phyloP scores from a whole-genome alignment of 2,329 filamentous ascomycete species.

The Scytalidium lignicola region DNA sequence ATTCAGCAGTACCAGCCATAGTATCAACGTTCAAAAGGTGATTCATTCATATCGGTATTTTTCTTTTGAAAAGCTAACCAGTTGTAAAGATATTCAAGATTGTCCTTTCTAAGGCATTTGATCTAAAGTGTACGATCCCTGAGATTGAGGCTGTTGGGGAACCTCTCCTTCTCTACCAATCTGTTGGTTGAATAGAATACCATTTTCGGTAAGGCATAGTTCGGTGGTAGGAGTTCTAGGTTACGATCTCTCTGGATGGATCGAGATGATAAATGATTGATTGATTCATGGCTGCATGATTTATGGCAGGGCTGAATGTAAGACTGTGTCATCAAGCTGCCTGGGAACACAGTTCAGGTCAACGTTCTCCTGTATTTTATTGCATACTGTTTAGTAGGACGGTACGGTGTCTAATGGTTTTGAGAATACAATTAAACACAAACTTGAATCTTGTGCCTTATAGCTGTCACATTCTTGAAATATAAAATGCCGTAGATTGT shows the following conservation, averaged over 20 bases:
- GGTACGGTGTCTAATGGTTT: slow-evolving; percentile 12
- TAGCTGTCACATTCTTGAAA: background rate
- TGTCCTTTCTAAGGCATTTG: slow-evolving; percentile 95
- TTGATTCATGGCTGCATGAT: background rate
- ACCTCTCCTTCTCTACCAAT: slow-evolving; percentile 86
- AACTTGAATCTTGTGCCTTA: background rate
- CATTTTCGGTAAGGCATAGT: background rate
- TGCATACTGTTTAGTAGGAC: slow-evolving; percentile 15
- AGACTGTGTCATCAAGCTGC: background rate
- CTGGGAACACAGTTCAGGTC: background rate
- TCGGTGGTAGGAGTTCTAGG: background rate
- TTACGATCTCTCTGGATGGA: background rate
- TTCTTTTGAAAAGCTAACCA: background rate
- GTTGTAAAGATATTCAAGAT: slow-evolving; percentile 93
- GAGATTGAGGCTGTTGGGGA: slow-evolving; percentile 98
- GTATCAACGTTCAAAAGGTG: slow-evolving; percentile 99
- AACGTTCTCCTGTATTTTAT: slow-evolving; percentile 6
- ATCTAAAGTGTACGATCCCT: slow-evolving; percentile 97
- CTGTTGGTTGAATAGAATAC: slow-evolving; percentile 27
- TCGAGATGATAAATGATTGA: background rate
- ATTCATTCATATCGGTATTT: background rate
- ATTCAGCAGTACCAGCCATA: slow-evolving; percentile 98
- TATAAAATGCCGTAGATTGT: background rate
- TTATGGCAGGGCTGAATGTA: background rate
- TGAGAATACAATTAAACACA: background rate